Conservation (phyloP, 2,329 filamentous ascomycete species). For the Fusarium sacchari region DNA sequence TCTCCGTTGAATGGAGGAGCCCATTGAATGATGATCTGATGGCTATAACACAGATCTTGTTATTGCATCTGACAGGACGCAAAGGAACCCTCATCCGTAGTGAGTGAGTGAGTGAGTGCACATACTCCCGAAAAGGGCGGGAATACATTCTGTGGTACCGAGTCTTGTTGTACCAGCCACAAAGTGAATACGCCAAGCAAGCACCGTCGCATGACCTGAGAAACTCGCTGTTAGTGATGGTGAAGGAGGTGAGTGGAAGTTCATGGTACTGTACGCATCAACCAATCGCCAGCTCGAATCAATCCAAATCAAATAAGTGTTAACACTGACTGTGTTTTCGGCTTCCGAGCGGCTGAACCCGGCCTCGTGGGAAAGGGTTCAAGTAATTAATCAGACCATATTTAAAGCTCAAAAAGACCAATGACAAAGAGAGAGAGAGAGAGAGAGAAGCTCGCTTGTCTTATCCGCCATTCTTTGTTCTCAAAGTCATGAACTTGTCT, state of each 20-base stretch:
- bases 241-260: background rate
- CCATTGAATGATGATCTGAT: background rate
- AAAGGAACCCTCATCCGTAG: background rate
- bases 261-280: background rate
- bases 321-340: slow-evolving; percentile 9
- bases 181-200: slow-evolving; percentile 3
- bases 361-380: background rate
- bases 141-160: background rate
- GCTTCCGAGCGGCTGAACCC: slow-evolving; percentile 20
- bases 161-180: slow-evolving; percentile 17
- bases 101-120: background rate
- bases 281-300: background rate
- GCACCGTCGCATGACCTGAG: slow-evolving; percentile 14
- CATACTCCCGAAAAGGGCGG: background rate
- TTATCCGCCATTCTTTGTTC: background rate
- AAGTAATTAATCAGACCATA: slow-evolving; percentile 3
- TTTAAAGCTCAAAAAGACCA: background rate
- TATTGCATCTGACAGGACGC: background rate
- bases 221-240: background rate
- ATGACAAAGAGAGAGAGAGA: background rate
- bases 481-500: slow-evolving; percentile 14
- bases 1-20: background rate
- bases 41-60: background rate
- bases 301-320: too few relatives aligned
- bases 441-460: background rate